Conservation (phyloP, 805 yeast genomes). For the Teunomyces funiuensis region DNA sequence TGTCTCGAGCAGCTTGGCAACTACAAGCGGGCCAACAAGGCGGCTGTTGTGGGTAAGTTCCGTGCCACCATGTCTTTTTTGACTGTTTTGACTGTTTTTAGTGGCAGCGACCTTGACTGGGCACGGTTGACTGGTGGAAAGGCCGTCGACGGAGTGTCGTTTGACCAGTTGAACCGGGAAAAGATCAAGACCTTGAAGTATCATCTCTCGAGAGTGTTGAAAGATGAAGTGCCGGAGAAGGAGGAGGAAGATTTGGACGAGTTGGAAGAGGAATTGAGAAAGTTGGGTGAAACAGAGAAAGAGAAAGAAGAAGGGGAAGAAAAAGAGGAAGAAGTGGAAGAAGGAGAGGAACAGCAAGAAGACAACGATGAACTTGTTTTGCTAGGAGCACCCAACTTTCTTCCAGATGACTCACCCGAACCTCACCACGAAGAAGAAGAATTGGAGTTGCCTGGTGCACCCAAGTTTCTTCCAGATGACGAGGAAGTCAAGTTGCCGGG, state of each 20-base stretch:
- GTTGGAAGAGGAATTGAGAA: conserved; percentile 14
- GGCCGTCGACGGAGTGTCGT: conserved; percentile 22
- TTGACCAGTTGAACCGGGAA: conserved; percentile 27
- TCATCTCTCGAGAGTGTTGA: conserved; percentile 38
- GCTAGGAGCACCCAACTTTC: conserved; percentile 19
- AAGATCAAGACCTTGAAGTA: conserved; percentile 37
- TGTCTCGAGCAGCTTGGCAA: conserved; percentile 26
- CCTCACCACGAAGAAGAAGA: background rate
- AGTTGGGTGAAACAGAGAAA: background rate
- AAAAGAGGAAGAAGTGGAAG: background rate
- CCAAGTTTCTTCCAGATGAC: conserved; percentile 40
- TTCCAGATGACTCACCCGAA: conserved; percentile 9
- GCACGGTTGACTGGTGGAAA: conserved; percentile 36
- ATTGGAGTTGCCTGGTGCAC: conserved; percentile 26
- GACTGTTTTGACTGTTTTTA: conserved; percentile 26
- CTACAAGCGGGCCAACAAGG: conserved; percentile 26
- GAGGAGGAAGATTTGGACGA: conserved; percentile 30
- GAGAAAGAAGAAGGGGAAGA: background rate
- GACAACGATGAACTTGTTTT: conserved; percentile 8
- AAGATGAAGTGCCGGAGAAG: conserved; percentile 31
- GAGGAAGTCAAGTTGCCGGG: conserved; percentile 35
- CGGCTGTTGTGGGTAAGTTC: conserved; percentile 30
- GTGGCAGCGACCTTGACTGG: conserved; percentile 30
- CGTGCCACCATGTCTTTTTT: conserved; percentile 39
- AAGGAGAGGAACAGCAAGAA: background rate